Evolutionary conservation across 108 stramenopile species (phyloP), one percentile per base, ranked within the genome.

Genomic region (Cyclotella baltica): DNA sequence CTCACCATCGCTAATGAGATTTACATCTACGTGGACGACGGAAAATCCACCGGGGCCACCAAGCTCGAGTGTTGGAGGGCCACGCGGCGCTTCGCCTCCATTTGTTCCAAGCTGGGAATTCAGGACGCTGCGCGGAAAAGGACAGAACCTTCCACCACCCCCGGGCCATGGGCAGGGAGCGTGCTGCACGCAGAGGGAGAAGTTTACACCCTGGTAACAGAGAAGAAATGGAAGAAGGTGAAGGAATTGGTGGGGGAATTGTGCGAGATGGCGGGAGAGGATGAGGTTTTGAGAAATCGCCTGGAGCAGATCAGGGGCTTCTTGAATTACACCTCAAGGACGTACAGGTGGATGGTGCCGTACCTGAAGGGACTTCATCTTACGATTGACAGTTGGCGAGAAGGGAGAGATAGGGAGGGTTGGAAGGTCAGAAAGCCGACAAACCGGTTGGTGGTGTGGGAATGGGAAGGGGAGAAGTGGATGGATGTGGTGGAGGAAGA

Each of bases 111-210:
- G 2, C 43, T 81, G 20, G 86, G 86, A 13, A 46, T 84, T 13
- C 86, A 87, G 43, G 86, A 87, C 16, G 86, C 83, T 0, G 25
- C 76, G 4, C 22, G 83, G 37, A 87, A 87, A 55, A 27, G 83
- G 19, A 55, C 80, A 31, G 15, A 15, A 1, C 43, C 62, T 25
- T 59, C 73, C 15, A 30, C 53, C 30, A 51, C 29, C 1, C 86
- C 83, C 3, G 83, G 83, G 19, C 80, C 86, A 35, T 87, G 86
- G 86, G 83, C 86, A 15, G 81, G 18, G 46, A 71, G 43, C 48
- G 67, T 84, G 15, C 15, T 27, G 2, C 36, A 77, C 34, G 52
- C 37, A 28, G 37, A 55, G 1, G 76, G 61, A 29, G 75, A 33
- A n/a, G 73, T 87, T 25, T 31, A 16, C 11, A 51, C 29, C 15